Evolutionary conservation across 1,284 basidiomycete genomes (phyloP).

Genomic region (Ustilago cynodontis): DNA sequence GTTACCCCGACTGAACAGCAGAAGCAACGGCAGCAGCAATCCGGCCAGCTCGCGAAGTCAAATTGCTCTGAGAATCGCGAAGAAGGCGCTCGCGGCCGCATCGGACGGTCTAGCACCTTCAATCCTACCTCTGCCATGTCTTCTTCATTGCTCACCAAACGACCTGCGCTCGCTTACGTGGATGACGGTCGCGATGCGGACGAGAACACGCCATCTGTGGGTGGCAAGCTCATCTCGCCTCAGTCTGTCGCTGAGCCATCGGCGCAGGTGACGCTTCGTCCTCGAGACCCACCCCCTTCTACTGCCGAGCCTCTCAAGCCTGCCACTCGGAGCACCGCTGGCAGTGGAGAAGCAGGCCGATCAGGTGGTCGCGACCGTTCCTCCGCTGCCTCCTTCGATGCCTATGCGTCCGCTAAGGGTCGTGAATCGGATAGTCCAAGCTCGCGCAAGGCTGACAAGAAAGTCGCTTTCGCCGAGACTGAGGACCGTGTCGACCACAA

Average conservation of each 20-base stretch:
- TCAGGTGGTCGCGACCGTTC: slow-evolving; percentile 5
- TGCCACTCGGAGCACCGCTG: slow-evolving; percentile 29
- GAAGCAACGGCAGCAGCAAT: slow-evolving; percentile 7
- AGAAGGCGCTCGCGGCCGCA: slow-evolving; percentile 27
- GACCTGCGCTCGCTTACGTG: slow-evolving; percentile 39
- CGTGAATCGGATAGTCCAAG: slow-evolving; percentile 18
- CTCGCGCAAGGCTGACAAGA: slow-evolving; percentile 51
- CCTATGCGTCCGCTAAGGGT: background rate
- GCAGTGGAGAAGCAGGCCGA: slow-evolving; percentile 11
- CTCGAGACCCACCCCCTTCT: slow-evolving; percentile 48
- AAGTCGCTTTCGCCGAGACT: slow-evolving; percentile 63
- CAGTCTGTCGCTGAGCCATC: slow-evolving; percentile 51
- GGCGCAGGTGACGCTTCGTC: slow-evolving; percentile 52
- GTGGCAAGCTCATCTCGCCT: slow-evolving; percentile 45
- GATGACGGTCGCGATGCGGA: slow-evolving; percentile 48
- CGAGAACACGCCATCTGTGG: slow-evolving; percentile 48
- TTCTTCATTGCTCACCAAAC: slow-evolving; percentile 41
- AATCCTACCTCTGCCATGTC: slow-evolving; percentile 38
- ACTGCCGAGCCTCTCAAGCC: slow-evolving; percentile 55
- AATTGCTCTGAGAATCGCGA: slow-evolving; percentile 13
- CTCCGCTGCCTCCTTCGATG: slow-evolving; percentile 7
- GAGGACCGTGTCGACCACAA: slow-evolving; percentile 52
- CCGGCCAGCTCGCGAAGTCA: background rate
- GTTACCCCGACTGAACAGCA: background rate
- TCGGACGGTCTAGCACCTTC: slow-evolving; percentile 25